Conservation (phyloP, 1,139 yeast species). For the Taiozyma sp. region DNA sequence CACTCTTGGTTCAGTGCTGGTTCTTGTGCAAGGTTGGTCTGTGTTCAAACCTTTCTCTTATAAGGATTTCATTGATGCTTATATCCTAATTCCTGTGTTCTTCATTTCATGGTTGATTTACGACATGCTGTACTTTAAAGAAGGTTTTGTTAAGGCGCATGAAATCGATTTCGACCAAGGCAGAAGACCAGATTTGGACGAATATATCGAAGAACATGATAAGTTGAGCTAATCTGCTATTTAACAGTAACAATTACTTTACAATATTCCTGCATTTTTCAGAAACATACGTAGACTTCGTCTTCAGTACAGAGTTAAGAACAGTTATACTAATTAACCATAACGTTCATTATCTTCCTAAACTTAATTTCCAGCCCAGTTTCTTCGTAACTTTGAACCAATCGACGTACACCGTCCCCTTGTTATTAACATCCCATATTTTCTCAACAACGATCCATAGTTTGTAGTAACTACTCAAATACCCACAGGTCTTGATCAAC, state of each 20-base stretch:
- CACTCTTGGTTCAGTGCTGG: conserved; percentile 15
- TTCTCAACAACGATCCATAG: conserved; percentile 21
- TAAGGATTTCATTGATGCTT: conserved; percentile 23
- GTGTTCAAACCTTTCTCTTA: conserved; percentile 24
- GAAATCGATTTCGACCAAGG: conserved; percentile 22
- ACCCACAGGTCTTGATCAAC: conserved; percentile 20
- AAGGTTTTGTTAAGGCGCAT: conserved; percentile 14
- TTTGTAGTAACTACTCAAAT: conserved; percentile 18
- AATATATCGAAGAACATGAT: conserved; percentile 2
- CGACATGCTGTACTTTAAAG: conserved; percentile 21
- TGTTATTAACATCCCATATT: conserved; percentile 23
- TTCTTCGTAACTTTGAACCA: conserved; percentile 21
- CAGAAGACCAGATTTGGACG: conserved; percentile 20
- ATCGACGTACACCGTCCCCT: conserved; percentile 24
- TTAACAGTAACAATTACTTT: no score
- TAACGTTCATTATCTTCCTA: conserved; percentile 12
- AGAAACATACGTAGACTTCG: neutral
- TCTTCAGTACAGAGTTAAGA: no score
- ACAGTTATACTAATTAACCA: neutral
- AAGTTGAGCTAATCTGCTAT: neutral
- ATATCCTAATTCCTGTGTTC: conserved; percentile 23
- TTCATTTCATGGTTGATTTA: conserved; percentile 20
- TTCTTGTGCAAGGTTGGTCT: conserved; percentile 24
- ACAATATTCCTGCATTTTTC: neutral
- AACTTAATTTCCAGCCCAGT: conserved; percentile 20